Evolutionary conservation across 805 yeast species (phyloP), one percentile per base, ranked within the genome.

Genomic region (Candida orba): DNA sequence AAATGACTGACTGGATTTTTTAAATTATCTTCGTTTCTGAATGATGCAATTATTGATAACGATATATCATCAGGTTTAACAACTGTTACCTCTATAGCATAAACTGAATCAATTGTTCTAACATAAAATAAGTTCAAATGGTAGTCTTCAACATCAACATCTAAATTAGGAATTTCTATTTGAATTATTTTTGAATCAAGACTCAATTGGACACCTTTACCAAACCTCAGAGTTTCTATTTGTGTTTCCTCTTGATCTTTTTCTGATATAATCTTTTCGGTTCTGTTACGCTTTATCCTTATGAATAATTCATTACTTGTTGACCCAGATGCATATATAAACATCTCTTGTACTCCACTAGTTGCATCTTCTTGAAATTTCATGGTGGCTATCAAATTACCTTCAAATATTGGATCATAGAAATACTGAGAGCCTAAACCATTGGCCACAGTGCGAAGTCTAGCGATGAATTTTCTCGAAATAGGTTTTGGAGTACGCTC

Each of bases 1-100:
- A 70, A 60, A 56, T 78, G 78, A 2, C 78, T 70, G 43, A 75
- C 64, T 3, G 65, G 65, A 27, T 58, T 55, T 13, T 65, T 66
- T 14, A 31, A 67, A 43, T 31, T 43, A 54, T 42, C 60, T 33
- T 33, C 10, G 3, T 10, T 33, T 17, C 8, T 9, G 10, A 33
- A 17, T 17, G 13, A 9, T 33, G 35, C 17, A 17, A 17, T 8
- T 17, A 33, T 8, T 4, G 13, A 17, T 17, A 18, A 5, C 8
- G 8, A 33, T 33, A 33, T 4, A 33, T 33, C 22, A 8, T 4
- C 13, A 33, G 6, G 7, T 18, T 9, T 12, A 9, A 10, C 10
- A 10, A 8, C 10, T 33, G 17, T 46, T 48, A 68, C 59, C 34
- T 59, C 55, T 8, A 74, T 43, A 2, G 72, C 48, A 39, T 58